These are phyloP conservation scores for Lenwebbia sp. DNA, from an alignment of 345 rosid genomes.

Conservation along the genomic window DNA sequence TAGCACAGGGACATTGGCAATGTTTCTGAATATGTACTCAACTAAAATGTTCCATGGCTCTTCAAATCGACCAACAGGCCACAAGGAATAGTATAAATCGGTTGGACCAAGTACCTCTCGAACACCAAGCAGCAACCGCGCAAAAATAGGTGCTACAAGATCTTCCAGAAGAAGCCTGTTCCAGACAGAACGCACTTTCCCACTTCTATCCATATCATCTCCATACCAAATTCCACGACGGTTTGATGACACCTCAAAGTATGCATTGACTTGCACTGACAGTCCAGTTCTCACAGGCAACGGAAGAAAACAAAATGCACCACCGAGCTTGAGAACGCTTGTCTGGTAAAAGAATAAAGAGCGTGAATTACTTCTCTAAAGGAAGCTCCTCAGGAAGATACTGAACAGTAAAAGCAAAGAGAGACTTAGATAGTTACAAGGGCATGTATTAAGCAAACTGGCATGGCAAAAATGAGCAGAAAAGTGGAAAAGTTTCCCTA, in stretches of 20 bases:
- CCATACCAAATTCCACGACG: constrained; percentile 99
- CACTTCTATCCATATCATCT: constrained; percentile 96
- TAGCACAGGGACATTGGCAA: constrained; percentile 48
- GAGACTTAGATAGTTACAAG: background rate
- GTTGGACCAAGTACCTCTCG: constrained; percentile 51
- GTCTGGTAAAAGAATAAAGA: constrained; percentile 29
- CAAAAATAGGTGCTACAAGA: constrained; percentile 68
- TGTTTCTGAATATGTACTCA: constrained; percentile 59
- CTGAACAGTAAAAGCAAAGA: background rate
- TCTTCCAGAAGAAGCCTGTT: constrained; percentile 92
- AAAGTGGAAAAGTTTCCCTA: background rate
- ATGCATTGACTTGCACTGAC: constrained; percentile 79
- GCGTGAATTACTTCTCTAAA: background rate
- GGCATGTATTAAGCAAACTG: background rate
- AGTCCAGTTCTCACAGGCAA: constrained; percentile 89
- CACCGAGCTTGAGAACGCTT: constrained; percentile 60
- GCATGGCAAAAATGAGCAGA: background rate
- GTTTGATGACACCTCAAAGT: constrained; percentile 92
- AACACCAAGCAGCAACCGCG: constrained; percentile 54
- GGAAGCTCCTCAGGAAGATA: constrained; percentile 3
- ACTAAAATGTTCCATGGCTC: constrained; percentile 93
- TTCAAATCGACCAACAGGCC: constrained; percentile 84
- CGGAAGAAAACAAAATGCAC: constrained; percentile 94
- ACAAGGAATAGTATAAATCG: constrained; percentile 56
- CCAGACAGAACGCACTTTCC: constrained; percentile 90